Conservation (phyloP, 495 filamentous ascomycete species). For the Tricharina praecox region DNA sequence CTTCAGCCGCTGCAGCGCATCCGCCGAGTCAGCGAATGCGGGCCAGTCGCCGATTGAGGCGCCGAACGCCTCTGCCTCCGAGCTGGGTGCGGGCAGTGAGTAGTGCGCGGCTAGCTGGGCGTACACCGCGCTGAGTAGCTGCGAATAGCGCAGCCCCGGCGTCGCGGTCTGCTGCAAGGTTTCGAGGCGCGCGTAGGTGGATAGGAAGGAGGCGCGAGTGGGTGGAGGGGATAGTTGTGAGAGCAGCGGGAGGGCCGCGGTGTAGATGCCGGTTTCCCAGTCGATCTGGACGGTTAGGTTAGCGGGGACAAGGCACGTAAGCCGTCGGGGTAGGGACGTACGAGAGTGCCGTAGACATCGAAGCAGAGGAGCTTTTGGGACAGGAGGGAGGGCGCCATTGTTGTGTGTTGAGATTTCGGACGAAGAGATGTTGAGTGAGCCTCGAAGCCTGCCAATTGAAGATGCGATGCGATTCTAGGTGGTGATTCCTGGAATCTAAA, state of each 20-base stretch:
- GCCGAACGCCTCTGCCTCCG: constrained; percentile 33
- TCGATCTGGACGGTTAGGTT: constrained; percentile 3
- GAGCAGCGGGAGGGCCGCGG: constrained; percentile 24
- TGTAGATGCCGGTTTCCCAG: constrained; percentile 26
- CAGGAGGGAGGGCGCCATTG: constrained; percentile 5
- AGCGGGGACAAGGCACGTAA: background rate
- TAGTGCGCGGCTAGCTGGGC: constrained; percentile 32
- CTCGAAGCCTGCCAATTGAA: no score
- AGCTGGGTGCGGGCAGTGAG: constrained; percentile 27
- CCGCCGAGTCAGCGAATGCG: constrained; percentile 47
- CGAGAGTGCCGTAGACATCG: constrained; percentile 69
- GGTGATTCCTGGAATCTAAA: no score
- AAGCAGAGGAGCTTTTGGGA: constrained; percentile 40
- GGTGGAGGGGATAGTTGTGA: constrained; percentile 29
- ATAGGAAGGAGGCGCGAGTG: constrained; percentile 26
- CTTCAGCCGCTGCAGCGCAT: constrained; percentile 38
- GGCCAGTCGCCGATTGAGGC: constrained; percentile 42
- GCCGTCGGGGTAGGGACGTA: constrained; percentile 22
- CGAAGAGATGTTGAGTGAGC: no score
- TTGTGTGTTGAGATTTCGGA: no score
- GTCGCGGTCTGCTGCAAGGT: constrained; percentile 31
- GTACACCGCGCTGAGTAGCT: constrained; percentile 39
- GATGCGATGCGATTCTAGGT: no score
- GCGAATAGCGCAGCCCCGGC: constrained; percentile 40
- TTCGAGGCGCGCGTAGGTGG: constrained; percentile 32